Base-by-base conservation (phyloP, 1,284 basidiomycete genomes). In the Trametes hirsuta region DNA sequence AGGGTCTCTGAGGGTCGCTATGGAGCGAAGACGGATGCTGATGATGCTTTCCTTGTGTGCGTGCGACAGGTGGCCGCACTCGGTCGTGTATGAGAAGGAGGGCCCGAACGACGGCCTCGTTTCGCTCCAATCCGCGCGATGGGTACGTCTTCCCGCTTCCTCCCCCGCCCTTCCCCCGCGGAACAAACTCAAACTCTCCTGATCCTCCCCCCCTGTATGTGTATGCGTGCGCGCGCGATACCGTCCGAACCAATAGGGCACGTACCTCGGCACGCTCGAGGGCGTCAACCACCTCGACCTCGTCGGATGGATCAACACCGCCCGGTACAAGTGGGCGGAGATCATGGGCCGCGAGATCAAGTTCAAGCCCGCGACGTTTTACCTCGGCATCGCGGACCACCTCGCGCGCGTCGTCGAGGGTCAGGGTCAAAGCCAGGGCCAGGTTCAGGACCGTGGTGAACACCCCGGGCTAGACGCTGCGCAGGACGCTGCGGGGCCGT, bases 211-310 rank as follows among this genome's bases (percentile, higher is more conserved):
- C 15, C 14, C 36, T 22, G 2, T n/a, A 42, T 37, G 39, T 18
- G n/a, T 6, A 15, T 46, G 18, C 14, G 8, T 30, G 30, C 1
- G 30, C 30, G 18, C 30, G 30, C 30, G 30, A 8, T 8, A 30
- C 30, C 4, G 2, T 30, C 30, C 18, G 18, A 18, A 18, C 18
- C 30, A 30, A 35, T 68, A 90, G 87, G 91, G 91, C 39, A 92
- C 84, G 12, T 93, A 93, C 70, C 83, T 92, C 49, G 95, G 95
- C 22, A 98, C 95, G 2, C 80, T 98, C 18, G 82, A 86, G 46
- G 84, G 89, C 60, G 96, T 97, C n/a, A 96, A 94, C 71, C 96
- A 98, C 71, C 84, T 96, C 47, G 94, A 96, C 73, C 83, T 96
- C 37, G 93, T 93, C 21, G 91, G 91, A 4, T 93, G 91, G 91